Evolutionary conservation across 2,329 filamentous ascomycete species (phyloP).

Genomic region (Xylariales sp.): DNA sequence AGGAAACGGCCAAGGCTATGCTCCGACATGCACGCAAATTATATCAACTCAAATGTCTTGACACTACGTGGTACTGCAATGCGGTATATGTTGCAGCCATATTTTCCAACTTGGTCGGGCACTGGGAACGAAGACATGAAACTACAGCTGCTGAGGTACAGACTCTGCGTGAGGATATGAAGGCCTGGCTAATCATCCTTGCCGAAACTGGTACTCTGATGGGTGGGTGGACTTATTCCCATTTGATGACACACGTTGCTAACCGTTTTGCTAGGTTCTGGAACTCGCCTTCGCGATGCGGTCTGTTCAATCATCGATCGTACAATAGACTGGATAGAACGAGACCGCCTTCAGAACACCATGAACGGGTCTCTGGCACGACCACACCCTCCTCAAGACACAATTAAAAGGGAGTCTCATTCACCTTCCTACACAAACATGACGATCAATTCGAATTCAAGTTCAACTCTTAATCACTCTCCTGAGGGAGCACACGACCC

Average conservation of each 20-base stretch:
- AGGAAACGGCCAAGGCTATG: constrained; percentile 73
- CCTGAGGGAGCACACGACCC: constrained; percentile 41
- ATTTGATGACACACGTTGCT: constrained; percentile 17
- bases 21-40: constrained; percentile 69
- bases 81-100: constrained; percentile 79
- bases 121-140: constrained; percentile 73
- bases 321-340: constrained; percentile 64
- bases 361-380: constrained; percentile 35
- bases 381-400: constrained; percentile 44
- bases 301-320: constrained; percentile 62
- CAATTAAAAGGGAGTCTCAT: constrained; percentile 49
- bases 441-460: constrained; percentile 38
- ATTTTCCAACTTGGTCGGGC: constrained; percentile 76
- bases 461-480: constrained; percentile 37
- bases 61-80: constrained; percentile 82
- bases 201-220: constrained; percentile 73
- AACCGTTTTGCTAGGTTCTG: constrained; percentile 54
- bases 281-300: constrained; percentile 57
- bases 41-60: constrained; percentile 73
- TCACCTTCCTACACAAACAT: constrained; percentile 46
- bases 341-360: constrained; percentile 57
- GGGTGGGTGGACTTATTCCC: constrained; percentile 60
- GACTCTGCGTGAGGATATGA: constrained; percentile 74
- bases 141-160: constrained; percentile 69
- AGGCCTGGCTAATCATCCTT: constrained; percentile 74